Evolutionary conservation across 2,329 filamentous ascomycete species (phyloP).

Genomic region (Cylindrodendrum hubeiense): DNA sequence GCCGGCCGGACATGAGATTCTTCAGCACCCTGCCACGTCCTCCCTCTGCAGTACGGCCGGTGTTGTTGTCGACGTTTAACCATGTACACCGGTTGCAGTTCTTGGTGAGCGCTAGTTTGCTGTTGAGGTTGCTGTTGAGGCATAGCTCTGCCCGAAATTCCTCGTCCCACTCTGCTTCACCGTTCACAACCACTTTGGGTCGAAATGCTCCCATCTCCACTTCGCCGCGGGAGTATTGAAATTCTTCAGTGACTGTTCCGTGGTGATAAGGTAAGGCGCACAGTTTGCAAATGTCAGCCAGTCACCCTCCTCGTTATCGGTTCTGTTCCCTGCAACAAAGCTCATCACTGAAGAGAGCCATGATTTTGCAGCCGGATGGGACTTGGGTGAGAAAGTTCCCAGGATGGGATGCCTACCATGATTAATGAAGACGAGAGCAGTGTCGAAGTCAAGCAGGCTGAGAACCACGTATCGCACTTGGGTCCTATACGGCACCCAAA

Average conservation of each 20-base stretch:
- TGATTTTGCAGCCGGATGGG: slow-evolving; percentile 38
- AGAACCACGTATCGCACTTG: slow-evolving; percentile 75
- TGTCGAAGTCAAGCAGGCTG: slow-evolving; percentile 69
- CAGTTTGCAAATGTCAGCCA: slow-evolving; percentile 80
- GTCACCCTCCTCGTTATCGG: slow-evolving; percentile 51
- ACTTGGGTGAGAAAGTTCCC: slow-evolving; percentile 64
- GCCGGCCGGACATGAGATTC: slow-evolving; percentile 76
- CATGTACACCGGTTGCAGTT: slow-evolving; percentile 78
- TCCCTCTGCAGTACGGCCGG: slow-evolving; percentile 68
- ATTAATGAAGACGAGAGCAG: slow-evolving; percentile 75
- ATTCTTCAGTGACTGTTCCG: slow-evolving; percentile 75
- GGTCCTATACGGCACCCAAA: slow-evolving; percentile 73
- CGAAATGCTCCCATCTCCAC: slow-evolving; percentile 78
- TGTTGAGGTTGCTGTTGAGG: slow-evolving; percentile 49
- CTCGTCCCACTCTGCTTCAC: slow-evolving; percentile 73
- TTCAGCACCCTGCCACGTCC: slow-evolving; percentile 74
- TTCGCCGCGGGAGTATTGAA: slow-evolving; percentile 64
- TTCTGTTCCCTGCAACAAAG: slow-evolving; percentile 43
- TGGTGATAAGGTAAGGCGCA: slow-evolving; percentile 80
- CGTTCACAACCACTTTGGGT: slow-evolving; percentile 78
- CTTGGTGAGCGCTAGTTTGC: slow-evolving; percentile 70
- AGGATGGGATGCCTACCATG: slow-evolving; percentile 70
- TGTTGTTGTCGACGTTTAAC: slow-evolving; percentile 78
- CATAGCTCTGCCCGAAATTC: slow-evolving; percentile 78
- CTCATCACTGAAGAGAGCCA: slow-evolving; percentile 52